These are phyloP conservation scores for Trametes gibbosa DNA, from an alignment of 768 basidiomycete genomes.

Conservation along the genomic window DNA sequence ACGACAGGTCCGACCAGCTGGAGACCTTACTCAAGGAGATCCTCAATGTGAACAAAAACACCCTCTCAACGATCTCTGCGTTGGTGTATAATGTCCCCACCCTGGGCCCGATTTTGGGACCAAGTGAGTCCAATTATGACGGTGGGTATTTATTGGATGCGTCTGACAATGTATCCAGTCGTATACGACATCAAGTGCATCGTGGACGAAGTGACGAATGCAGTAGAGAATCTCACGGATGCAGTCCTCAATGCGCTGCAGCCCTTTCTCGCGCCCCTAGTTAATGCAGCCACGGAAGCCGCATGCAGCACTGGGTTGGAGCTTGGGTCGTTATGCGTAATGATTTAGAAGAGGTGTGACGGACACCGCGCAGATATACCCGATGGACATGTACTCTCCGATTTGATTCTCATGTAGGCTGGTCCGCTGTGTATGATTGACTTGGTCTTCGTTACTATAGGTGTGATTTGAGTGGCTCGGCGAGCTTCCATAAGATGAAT, in stretches of 20 bases:
- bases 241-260: conserved; percentile 33
- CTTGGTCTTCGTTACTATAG: neutral
- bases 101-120: conserved; percentile 51
- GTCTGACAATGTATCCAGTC: conserved; percentile 35
- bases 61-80: conserved; percentile 32
- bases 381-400: neutral
- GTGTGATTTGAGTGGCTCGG: no score
- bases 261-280: conserved; percentile 33
- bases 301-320: conserved; percentile 28
- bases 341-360: conserved; percentile 1
- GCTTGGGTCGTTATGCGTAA: conserved; percentile 19
- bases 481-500: no score
- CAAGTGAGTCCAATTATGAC: conserved; percentile 41
- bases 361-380: neutral
- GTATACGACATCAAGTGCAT: conserved; percentile 61
- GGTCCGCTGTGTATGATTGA: conserved; percentile 15
- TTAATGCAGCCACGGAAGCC: conserved; percentile 21
- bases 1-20: conserved; percentile 41
- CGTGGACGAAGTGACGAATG: conserved; percentile 49
- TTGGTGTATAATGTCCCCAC: conserved; percentile 41
- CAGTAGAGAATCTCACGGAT: conserved; percentile 48
- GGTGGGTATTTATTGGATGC: neutral
- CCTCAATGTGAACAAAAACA: conserved; percentile 48
- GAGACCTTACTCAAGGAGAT: conserved; percentile 50
- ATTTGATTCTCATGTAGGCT: conserved; percentile 3